A percentile compares a stretch with the other conserved stretches of the same genome.
phyloP scores from a whole-genome alignment of 495 filamentous ascomycete genomes.

The Penicillium turbatum region DNA sequence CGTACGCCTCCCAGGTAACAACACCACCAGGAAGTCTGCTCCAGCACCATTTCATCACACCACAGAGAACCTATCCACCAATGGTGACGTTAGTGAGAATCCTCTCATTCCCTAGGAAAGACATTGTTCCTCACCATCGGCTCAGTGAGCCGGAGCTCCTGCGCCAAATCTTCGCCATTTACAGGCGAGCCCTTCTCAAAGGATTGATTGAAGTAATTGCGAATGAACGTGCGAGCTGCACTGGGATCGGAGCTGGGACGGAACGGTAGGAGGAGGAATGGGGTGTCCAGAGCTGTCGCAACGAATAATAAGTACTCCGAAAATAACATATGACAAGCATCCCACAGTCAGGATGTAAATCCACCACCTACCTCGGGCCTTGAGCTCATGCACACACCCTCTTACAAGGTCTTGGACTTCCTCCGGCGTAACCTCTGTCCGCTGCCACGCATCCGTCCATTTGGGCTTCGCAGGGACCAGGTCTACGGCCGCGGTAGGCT shows the following conservation, averaged over 20 bases:
- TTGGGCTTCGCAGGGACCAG: slow-evolving; percentile 59
- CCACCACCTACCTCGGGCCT: slow-evolving; percentile 78
- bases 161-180: slow-evolving; percentile 64
- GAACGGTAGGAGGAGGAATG: slow-evolving; percentile 94
- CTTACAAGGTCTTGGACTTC: slow-evolving; percentile 84
- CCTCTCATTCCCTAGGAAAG: neutral
- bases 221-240: slow-evolving; percentile 84
- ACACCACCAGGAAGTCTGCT: slow-evolving; percentile 87
- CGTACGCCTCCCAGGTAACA: slow-evolving; percentile 95
- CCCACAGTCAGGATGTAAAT: slow-evolving; percentile 22
- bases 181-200: slow-evolving; percentile 45
- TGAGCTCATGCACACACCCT: slow-evolving; percentile 85
- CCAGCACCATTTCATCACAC: slow-evolving; percentile 99
- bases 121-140: slow-evolving; percentile 64
- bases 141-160: slow-evolving; percentile 89
- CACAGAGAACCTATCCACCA: slow-evolving; percentile 70
- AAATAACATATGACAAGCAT: slow-evolving; percentile 22
- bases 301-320: slow-evolving; percentile 36
- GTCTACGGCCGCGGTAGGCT: slow-evolving; percentile 46
- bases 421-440: slow-evolving; percentile 80
- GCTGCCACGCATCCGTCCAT: slow-evolving; percentile 87
- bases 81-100: neutral
- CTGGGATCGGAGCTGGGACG: slow-evolving; percentile 88
- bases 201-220: slow-evolving; percentile 76
- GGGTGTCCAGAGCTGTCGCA: slow-evolving; percentile 71